Base-by-base conservation (phyloP, 1,284 basidiomycete genomes). In the Fomitiporia mediterranea region DNA sequence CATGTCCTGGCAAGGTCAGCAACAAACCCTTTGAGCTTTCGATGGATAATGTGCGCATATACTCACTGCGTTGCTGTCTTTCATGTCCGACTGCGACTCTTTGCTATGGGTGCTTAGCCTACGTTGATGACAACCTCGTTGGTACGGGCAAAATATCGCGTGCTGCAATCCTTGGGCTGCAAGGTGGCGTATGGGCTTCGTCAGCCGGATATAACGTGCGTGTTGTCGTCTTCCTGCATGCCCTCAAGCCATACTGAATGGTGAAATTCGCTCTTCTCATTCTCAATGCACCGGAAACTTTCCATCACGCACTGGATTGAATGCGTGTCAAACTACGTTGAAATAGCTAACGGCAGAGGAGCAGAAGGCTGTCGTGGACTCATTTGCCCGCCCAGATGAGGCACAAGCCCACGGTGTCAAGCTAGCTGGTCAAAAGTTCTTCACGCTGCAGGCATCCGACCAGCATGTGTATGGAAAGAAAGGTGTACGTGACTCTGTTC, bases 151-250 rank as follows among this genome's bases (percentile, higher is more conserved):
- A 84, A 72, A 76, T 97, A 68, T 57, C 74, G 39, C 79, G 82
- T 65, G 94, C 91, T 39, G 93, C 93, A 42, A 97, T 98, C 71
- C 62, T 98, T 53, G 94, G 94, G 39, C 81, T 80, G 62, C 74
- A 83, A 65, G 93, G 94, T 50, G 94, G 95, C 59, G 79, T 95
- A 25, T 98, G 95, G 95, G 94, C 93, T 19, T 65, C 79, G 4
- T 83, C 84, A 13, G 11, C 79, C 7, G 89, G 84, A n/a, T 94
- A 88, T 72, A 79, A 69, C 30, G 93, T 96, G 69, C 69, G 86
- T 71, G 1, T 53, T 62, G 57, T 15, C 57, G 62, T 13, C 57
- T 40, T 23, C 3, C 13, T 21, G 9, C 21, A 21, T 21, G 23
- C 28, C 43, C 35, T 40, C 40, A 40, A 6, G 2, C 34, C 27